Evolutionary conservation across 179 eudicot species (phyloP), one percentile per base, ranked within the genome.

Genomic region (Vitellaria paradoxa): DNA sequence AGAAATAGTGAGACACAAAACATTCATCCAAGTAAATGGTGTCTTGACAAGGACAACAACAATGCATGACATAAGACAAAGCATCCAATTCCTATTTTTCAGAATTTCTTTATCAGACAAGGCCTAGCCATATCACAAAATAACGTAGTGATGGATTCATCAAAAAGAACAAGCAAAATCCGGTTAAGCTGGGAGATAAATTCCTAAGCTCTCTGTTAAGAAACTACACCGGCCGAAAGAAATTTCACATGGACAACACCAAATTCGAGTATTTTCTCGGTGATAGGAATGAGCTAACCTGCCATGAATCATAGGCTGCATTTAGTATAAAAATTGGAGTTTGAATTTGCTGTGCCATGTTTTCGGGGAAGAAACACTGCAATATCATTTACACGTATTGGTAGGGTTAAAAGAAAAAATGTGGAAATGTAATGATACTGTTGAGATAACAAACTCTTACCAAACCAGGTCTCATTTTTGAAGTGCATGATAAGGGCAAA

Each of bases 301-400:
- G 99, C 99, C 99, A 95, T 62, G 97, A 93, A 86, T 95, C 99
- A 75, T 95, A 95, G 66, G 97, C 99, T 62, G 99, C 97, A 74
- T 95, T 95, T 23, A 90, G 79, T 65, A 93, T 20, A 70, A 93
- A 93, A 64, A 95, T 88, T 5, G 99, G 99, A 40, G 97, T 88
- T 72, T 56, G 81, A 42, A 90, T 86, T 69, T 81, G 82, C 80
- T 73, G 82, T 15, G 83, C 97, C 63, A 82, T 65, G 74, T 91
- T 80, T 84, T 91, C 92, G n/a, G 99, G 98, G 82, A 95, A 95
- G 85, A 95, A 90, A 80, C 99, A 95, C 99, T 95, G 81, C 85
- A 85, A 63, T 23, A 53, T 50, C 18, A 66, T 77, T 26, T 46
- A 47, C 21, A 76, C 50, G 70, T 75, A 49, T 76, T 49, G 20